Evolutionary conservation across 108 stramenopile species (phyloP).

Genomic region (Nitzschia sp.): DNA sequence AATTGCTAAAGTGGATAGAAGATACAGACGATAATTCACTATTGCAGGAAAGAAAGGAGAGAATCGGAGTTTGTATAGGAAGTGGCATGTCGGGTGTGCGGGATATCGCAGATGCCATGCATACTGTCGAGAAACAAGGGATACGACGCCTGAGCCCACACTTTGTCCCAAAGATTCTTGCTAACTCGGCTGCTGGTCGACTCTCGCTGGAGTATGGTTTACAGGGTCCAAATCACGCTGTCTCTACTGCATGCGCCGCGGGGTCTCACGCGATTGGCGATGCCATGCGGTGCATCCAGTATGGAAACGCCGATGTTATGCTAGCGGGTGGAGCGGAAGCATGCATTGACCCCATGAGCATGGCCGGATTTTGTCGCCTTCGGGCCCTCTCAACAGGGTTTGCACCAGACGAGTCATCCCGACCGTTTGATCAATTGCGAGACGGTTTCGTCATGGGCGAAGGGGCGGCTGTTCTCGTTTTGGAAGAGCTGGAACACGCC

Average conservation of each 20-base stretch:
- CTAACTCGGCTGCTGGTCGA: conserved; percentile 86
- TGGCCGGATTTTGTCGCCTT: conserved; percentile 93
- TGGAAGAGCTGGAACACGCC: conserved; percentile 94
- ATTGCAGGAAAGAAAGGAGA: conserved; percentile 6
- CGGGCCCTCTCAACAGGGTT: conserved; percentile 77
- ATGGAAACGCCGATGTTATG: conserved; percentile 89
- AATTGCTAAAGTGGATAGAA: conserved; percentile 40
- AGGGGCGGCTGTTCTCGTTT: conserved; percentile 93
- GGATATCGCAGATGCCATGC: conserved; percentile 62
- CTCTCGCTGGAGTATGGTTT: conserved; percentile 72
- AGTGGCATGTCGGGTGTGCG: conserved; percentile 91
- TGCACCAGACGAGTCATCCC: conserved; percentile 51
- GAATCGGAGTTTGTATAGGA: conserved; percentile 81
- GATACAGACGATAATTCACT: conserved; percentile 14
- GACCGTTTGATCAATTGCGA: conserved; percentile 93
- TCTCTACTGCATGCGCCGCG: conserved; percentile 94
- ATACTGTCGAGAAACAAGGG: conserved; percentile 34
- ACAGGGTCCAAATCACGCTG: conserved; percentile 83
- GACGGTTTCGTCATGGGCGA: conserved; percentile 99
- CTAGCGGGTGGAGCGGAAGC: conserved; percentile 96
- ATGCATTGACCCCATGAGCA: conserved; percentile 83
- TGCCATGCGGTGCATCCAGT: conserved; percentile 82
- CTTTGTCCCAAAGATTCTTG: conserved; percentile 93
- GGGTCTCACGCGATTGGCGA: conserved; percentile 94
- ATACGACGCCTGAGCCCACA: conserved; percentile 78